Percentiles rank a stretch among this genome's conserved stretches.
phyloP scores from a whole-genome alignment of 2,329 filamentous ascomycete genomes.

The Microdochium paspali region DNA sequence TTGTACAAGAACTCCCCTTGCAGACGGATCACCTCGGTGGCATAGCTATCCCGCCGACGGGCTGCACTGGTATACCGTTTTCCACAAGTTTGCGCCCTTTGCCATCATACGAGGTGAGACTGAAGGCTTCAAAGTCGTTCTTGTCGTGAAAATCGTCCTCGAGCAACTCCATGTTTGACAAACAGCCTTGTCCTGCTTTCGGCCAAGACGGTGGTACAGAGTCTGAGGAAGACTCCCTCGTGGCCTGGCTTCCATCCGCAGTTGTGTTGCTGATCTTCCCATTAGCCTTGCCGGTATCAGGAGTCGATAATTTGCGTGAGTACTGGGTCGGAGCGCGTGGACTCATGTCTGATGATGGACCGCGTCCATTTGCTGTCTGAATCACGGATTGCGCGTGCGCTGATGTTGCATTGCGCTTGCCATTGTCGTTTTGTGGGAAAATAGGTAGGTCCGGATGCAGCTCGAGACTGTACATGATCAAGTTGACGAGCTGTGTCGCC shows the following conservation, averaged over 20 bases:
- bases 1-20: not conserved
- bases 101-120: conserved; percentile 20
- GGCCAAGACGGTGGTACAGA: conserved; percentile 21
- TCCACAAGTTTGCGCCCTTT: conserved; percentile 19
- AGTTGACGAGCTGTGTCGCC: conserved; percentile 50
- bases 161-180: conserved; percentile 15
- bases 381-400: conserved; percentile 7
- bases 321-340: conserved; percentile 26
- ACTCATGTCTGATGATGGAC: conserved; percentile 24
- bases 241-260: conserved; percentile 2
- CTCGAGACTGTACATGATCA: conserved; percentile 53
- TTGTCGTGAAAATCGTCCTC: conserved; percentile 18
- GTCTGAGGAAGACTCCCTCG: conserved; percentile 16
- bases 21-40: not conserved
- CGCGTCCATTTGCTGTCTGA: conserved; percentile 14
- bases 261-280: conserved; percentile 1
- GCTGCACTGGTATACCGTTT: conserved; percentile 16
- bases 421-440: conserved; percentile 34
- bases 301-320: conserved; percentile 8
- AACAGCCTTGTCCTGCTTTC: conserved; percentile 16
- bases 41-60: not conserved
- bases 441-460: conserved; percentile 57
- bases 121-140: conserved; percentile 24
- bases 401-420: conserved; percentile 13
- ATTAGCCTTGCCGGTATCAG: conserved; percentile 2